Evolutionary conservation across 768 basidiomycete species (phyloP).

Genomic region (Multifurca ochricompacta): DNA sequence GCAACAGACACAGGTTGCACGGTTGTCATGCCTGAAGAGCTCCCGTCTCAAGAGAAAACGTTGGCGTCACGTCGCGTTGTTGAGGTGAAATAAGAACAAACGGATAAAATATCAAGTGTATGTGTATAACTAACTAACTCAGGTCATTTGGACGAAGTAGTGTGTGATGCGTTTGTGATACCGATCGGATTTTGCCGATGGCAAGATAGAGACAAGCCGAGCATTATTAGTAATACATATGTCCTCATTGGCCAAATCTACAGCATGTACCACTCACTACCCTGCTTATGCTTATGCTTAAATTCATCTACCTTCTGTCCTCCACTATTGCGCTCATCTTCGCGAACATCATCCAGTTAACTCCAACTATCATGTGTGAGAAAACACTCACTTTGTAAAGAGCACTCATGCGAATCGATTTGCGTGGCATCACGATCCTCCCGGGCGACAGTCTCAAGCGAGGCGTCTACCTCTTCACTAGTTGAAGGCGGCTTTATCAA

Average conservation of each 20-base stretch:
- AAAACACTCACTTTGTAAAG: conserved; percentile 2
- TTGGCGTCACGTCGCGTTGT: neutral
- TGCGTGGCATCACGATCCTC: conserved; percentile 5
- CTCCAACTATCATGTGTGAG: neutral
- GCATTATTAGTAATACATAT: neutral
- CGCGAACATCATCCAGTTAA: conserved; percentile 1
- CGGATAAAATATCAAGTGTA: neutral
- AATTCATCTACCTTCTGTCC: conserved; percentile 6
- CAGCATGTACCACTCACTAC: neutral
- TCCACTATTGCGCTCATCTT: conserved; percentile 7
- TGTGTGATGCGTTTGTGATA: neutral
- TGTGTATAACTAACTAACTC: too few relatives aligned
- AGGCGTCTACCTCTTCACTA: neutral
- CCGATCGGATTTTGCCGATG: conserved; percentile 12
- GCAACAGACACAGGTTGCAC: conserved; percentile 30
- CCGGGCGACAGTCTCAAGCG: neutral
- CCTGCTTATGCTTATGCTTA: conserved; percentile 10
- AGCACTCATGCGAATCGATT: neutral
- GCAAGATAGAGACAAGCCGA: too few relatives aligned
- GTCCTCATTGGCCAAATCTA: neutral
- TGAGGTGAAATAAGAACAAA: neutral
- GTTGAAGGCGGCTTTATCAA: conserved; percentile 4
- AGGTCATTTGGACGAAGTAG: neutral
- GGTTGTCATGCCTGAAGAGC: conserved; percentile 11
- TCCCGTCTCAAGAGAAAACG: neutral